Evolutionary conservation across 129 eudicot genomes (phyloP).

Genomic region (Scalesia atractyloides): DNA sequence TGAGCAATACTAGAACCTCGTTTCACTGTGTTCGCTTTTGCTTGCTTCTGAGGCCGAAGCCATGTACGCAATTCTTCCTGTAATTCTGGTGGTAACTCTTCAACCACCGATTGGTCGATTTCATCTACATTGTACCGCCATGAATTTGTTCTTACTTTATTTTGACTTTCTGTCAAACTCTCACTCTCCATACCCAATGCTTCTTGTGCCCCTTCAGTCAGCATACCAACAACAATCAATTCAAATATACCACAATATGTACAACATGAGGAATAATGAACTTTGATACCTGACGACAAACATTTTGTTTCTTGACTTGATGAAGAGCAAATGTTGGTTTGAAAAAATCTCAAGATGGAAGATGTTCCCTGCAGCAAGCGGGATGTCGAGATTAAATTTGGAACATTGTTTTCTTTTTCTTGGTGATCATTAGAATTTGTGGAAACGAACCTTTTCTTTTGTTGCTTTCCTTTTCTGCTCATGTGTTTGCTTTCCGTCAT

Average conservation of each 20-base stretch:
- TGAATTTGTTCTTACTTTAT: slow-evolving; percentile 21
- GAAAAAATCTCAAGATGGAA: slow-evolving; percentile 66
- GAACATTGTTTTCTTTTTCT: not conserved
- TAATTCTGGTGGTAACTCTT: slow-evolving; percentile 75
- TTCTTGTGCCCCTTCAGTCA: slow-evolving; percentile 33
- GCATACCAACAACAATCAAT: slow-evolving; percentile 17
- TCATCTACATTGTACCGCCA: slow-evolving; percentile 79
- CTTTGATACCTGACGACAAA: slow-evolving; percentile 43
- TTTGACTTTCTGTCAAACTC: slow-evolving; percentile 22
- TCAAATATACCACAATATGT: not conserved
- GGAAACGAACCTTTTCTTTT: slow-evolving; percentile 51
- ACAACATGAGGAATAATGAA: not conserved
- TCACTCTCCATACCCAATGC: slow-evolving; percentile 24
- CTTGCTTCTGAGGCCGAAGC: slow-evolving; percentile 67
- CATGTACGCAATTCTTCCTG: slow-evolving; percentile 66
- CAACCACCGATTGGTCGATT: slow-evolving; percentile 69
- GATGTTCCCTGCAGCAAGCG: slow-evolving; percentile 56
- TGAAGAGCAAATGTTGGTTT: slow-evolving; percentile 36
- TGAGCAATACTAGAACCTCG: slow-evolving; percentile 64
- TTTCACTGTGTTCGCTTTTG: slow-evolving; percentile 44
- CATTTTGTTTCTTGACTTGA: slow-evolving; percentile 40
- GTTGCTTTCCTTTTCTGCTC: slow-evolving; percentile 48
- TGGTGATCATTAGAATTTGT: not conserved
- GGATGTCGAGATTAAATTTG: slow-evolving; percentile 7
- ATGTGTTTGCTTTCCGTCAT: slow-evolving; percentile 31